Base-by-base conservation (phyloP, 1,139 yeast species). In the Yamadazyma songkhlaensis region DNA sequence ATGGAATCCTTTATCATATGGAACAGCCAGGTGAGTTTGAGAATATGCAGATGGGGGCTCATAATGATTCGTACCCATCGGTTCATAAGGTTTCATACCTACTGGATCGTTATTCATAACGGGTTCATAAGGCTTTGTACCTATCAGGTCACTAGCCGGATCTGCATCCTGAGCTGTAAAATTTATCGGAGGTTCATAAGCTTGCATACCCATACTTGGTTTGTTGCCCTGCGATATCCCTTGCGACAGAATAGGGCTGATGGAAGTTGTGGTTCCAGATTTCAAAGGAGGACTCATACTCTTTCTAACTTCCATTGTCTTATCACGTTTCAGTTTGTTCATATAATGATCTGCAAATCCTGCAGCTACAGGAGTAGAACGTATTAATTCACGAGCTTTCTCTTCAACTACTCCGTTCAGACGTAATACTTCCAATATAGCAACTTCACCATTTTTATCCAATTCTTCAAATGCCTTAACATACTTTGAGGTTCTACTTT, bases 401-500 rank as follows among this genome's bases (percentile, higher is more conserved):
- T 41, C 37, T 9, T 48, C 51, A 4, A 58, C 48, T n/a, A 57
- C 40, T 2, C 62, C 61, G 40, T 51, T 55, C 17, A 51, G 45
- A 20, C 45, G 45, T 9, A 68, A 44, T 35, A 56, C 53, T 10
- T 53, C 51, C 2, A 46, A 31, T 2, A 67, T 61, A 0, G 73
- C 68, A 3, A 50, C 50, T 34, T 49, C 52, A 10, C 79, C 81
- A 24, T 59, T 53, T 1, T 34, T 43, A 38, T 76, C 81, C 25
- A 75, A 58, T 8, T 53, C 57, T 23, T 62, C 59, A 32, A 74
- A 64, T 9, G 67, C 54, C 29, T 67, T 69, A 4, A 73, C 65
- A 43, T 65, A 72, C 30, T 64, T 59, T 0, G 78, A 66, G 0
- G 78, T 58, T 39, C 65, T 62, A 45, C 81, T 75, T 41, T 77